A percentile compares a stretch with the other conserved stretches of the same genome.
phyloP scores from a whole-genome alignment of 2,329 filamentous ascomycete species.

The Penicillium sp. region DNA sequence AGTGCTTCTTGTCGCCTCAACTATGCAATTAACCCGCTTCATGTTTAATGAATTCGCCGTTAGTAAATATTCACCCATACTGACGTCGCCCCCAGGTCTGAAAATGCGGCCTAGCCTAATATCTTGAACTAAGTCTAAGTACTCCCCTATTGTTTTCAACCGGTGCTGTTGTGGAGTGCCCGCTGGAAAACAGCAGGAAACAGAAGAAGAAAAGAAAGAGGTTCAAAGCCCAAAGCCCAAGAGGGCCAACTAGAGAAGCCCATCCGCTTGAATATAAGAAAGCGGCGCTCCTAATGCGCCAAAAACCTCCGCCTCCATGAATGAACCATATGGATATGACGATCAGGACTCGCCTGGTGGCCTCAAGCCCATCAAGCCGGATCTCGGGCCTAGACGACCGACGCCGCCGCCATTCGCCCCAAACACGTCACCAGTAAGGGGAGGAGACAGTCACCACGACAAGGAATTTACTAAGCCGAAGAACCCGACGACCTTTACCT shows the following conservation, averaged over 20 bases:
- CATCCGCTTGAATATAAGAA: constrained; percentile 9
- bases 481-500: constrained; percentile 25
- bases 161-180: constrained; percentile 13
- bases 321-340: constrained; percentile 42
- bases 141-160: neutral
- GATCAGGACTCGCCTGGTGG: constrained; percentile 41
- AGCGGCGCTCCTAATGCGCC: constrained; percentile 35
- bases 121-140: constrained; percentile 14
- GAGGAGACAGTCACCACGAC: constrained; percentile 25
- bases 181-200: constrained; percentile 1
- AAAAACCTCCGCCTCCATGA: constrained; percentile 39
- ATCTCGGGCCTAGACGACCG: constrained; percentile 36
- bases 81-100: constrained; percentile 1
- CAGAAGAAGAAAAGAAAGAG: constrained; percentile 12
- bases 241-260: constrained; percentile 8
- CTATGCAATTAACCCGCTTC: neutral
- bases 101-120: constrained; percentile 2
- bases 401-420: constrained; percentile 42
- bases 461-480: constrained; percentile 32
- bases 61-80: constrained; percentile 5
- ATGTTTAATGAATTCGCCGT: neutral
- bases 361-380: constrained; percentile 36
- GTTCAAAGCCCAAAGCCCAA: neutral
- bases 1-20: neutral
- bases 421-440: constrained; percentile 25